Evolutionary conservation across 768 basidiomycete species (phyloP), one percentile per base, ranked within the genome.

Genomic region (Terana coerulea): DNA sequence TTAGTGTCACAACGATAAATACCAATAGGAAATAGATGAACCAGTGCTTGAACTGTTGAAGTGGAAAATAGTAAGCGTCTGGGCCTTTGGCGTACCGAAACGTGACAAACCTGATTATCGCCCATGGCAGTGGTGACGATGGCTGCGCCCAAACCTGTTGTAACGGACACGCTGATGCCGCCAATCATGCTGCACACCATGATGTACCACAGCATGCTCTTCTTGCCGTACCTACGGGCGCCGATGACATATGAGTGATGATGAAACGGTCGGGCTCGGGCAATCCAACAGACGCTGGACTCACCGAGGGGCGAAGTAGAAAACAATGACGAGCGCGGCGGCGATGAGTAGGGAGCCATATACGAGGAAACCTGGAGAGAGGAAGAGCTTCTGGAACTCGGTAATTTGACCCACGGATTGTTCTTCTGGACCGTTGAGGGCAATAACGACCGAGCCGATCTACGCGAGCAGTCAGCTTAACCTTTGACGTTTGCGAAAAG

Each of bases 131-230:
- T 81, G 43, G 87, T 84, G 24, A 99, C 86, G 60, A 98, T 97
- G 19, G 93, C 87, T 36, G 91, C 75, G 39, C 97, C 94, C 31
- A 98, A 78, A 29, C 97, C 95, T 28, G 92, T 94, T 12, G 95
- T 95, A 49, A 95, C 95, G 60, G 88, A 91, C 58, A 95, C 92
- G 51, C 87, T 90, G 42, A 95, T 86, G 0, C 97, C 97, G 15
- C 97, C 97, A 63, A 99, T 98, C 79, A 98, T 85, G 56, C 88
- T 91, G 69, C 97, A 99, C 39, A 99, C 90, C 35, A 78, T 74
- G 57, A 98, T 95, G 67, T 95, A 91, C 89, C 90, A 92, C 47
- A 98, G 68, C 95, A 98, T 97, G 63, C 83, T 90, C 70, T 83
- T 83, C 70, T 87, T 92, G 44, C 95, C 95, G 64, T 88, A 91